A percentile compares a stretch with the other conserved stretches of the same genome.
These are phyloP conservation scores for Colletotrichum tamarilloi DNA, from an alignment of 2,329 filamentous ascomycete genomes.

Conservation along the genomic window DNA sequence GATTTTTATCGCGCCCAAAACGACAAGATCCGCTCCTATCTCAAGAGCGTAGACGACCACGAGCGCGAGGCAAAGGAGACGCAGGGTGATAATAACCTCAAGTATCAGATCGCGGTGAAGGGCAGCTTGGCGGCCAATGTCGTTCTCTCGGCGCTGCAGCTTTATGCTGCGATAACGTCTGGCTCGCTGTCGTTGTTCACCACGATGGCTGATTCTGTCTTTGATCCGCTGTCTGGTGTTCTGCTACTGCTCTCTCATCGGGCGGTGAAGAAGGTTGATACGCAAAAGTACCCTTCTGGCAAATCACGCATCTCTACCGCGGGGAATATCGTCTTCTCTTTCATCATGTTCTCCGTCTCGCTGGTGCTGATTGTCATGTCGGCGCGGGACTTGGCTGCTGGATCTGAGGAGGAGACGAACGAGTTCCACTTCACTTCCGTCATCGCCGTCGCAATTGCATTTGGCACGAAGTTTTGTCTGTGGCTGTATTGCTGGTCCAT, in stretches of 20 bases:
- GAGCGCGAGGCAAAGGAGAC: constrained; percentile 83
- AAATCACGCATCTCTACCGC: constrained; percentile 95
- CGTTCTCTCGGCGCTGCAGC: constrained; percentile 80
- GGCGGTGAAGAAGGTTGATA: constrained; percentile 88
- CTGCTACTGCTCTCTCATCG: constrained; percentile 89
- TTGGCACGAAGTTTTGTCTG: constrained; percentile 82
- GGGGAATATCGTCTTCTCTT: constrained; percentile 96
- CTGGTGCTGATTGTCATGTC: constrained; percentile 94
- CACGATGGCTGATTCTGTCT: constrained; percentile 95
- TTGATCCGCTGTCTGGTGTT: constrained; percentile 90
- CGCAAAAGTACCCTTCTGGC: constrained; percentile 87
- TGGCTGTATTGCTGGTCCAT: constrained; percentile 95
- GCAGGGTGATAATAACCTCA: constrained; percentile 82
- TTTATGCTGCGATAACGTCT: constrained; percentile 89
- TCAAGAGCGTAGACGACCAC: constrained; percentile 95
- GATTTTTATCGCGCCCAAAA: constrained; percentile 93
- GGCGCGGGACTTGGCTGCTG: constrained; percentile 71
- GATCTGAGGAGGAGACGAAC: constrained; percentile 63
- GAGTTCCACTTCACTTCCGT: constrained; percentile 84
- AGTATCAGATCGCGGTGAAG: constrained; percentile 74
- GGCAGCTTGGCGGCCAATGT: constrained; percentile 84
- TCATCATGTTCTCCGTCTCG: constrained; percentile 93
- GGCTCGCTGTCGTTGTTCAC: constrained; percentile 96
- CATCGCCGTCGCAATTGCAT: constrained; percentile 86
- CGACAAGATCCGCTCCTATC: constrained; percentile 88